Percentiles rank a stretch among this genome's conserved stretches.
These are phyloP conservation scores for Amauroascus niger DNA, from an alignment of 2,329 filamentous ascomycete genomes.

Conservation along the genomic window DNA sequence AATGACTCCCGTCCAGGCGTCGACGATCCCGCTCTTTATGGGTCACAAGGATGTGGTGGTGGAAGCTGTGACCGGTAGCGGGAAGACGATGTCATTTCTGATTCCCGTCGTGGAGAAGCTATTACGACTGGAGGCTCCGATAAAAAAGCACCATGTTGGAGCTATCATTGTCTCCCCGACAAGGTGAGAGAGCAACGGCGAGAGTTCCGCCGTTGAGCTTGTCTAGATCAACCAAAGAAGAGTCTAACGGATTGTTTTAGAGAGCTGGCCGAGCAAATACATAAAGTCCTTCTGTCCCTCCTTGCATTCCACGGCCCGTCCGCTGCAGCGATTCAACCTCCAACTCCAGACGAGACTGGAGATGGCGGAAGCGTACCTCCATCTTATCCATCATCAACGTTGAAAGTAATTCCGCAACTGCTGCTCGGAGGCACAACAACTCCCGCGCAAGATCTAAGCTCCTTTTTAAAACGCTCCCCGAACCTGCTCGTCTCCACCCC, in stretches of 20 bases:
- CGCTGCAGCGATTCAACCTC: conserved; percentile 40
- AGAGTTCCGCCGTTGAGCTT: not conserved
- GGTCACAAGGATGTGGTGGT: conserved; percentile 88
- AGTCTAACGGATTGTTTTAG: conserved; percentile 30
- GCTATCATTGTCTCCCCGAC: conserved; percentile 90
- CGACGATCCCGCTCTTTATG: conserved; percentile 78
- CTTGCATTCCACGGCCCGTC: conserved; percentile 76
- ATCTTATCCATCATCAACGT: conserved; percentile 40
- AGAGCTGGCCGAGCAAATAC: conserved; percentile 84
- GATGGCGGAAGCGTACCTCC: conserved; percentile 20
- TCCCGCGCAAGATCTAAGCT: conserved; percentile 73
- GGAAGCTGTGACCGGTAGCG: conserved; percentile 83
- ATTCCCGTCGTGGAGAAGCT: conserved; percentile 77
- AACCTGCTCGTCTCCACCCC: conserved; percentile 88
- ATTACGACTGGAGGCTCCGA: conserved; percentile 66
- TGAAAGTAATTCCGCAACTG: conserved; percentile 69
- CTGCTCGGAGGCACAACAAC: conserved; percentile 70
- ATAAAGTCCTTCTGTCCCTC: conserved; percentile 66
- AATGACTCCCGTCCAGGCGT: conserved; percentile 92
- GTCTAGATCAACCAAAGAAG: not conserved
- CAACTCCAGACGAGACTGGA: conserved; percentile 34
- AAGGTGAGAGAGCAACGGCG: conserved; percentile 29
- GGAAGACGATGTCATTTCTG: conserved; percentile 79
- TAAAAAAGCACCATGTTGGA: conserved; percentile 81
- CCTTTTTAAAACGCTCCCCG: conserved; percentile 72